phyloP scores from a whole-genome alignment of 2,329 filamentous ascomycete genomes.

The Fusarium xyrophilum region DNA sequence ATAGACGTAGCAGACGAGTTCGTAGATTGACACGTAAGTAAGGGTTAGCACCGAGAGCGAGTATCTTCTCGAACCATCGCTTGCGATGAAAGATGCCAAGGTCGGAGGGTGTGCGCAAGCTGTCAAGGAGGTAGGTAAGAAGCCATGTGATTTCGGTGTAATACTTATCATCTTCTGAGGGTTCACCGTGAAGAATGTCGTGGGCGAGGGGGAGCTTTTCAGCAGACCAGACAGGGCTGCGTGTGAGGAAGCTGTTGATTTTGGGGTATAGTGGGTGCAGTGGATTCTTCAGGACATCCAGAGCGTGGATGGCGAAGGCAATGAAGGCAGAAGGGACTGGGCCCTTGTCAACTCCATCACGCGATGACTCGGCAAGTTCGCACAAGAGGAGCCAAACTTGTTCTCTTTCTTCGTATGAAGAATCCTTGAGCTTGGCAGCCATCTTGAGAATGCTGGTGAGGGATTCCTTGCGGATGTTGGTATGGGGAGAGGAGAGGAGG shows the following conservation, averaged over 20 bases:
- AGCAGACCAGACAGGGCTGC: conserved; percentile 76
- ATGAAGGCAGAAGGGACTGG: conserved; percentile 76
- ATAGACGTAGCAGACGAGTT: conserved; percentile 64
- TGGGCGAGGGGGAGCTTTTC: conserved; percentile 76
- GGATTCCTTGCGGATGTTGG: conserved; percentile 80
- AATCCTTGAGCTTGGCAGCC: conserved; percentile 68
- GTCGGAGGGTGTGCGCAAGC: conserved; percentile 65
- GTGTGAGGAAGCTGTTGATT: conserved; percentile 82
- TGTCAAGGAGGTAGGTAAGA: conserved; percentile 72
- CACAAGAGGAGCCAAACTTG: conserved; percentile 81
- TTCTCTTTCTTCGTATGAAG: conserved; percentile 75
- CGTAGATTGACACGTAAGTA: conserved; percentile 66
- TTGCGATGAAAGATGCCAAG: conserved; percentile 66
- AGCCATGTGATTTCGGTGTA: conserved; percentile 79
- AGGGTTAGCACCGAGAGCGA: conserved; percentile 72
- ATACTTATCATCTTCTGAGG: conserved; percentile 75
- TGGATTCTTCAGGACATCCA: conserved; percentile 76
- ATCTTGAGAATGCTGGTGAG: conserved; percentile 72
- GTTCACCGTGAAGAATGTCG: conserved; percentile 67
- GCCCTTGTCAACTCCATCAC: conserved; percentile 57
- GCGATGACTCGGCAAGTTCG: conserved; percentile 79
- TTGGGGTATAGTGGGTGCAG: conserved; percentile 85
- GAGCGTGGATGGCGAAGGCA: conserved; percentile 75
- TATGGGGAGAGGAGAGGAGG: conserved; percentile 77
- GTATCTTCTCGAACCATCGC: conserved; percentile 76